Conservation (phyloP, 2,329 filamentous ascomycete species). For the Talaromyces sp. region DNA sequence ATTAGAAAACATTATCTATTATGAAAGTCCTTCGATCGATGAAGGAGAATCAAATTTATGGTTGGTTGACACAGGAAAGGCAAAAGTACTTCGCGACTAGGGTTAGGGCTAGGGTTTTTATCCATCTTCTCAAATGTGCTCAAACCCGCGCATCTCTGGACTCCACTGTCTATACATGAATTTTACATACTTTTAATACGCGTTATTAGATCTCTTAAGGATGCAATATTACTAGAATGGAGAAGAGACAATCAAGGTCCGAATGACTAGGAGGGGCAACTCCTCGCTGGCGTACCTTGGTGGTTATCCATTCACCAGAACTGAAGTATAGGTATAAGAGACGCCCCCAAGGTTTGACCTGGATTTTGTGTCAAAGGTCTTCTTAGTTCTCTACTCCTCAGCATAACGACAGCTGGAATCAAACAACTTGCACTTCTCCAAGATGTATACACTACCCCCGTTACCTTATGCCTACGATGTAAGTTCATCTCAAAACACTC, state of each 20-base stretch:
- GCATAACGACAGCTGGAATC: neutral
- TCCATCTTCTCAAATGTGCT: slow-evolving; percentile 9
- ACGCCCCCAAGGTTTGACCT: neutral
- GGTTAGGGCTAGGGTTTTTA: neutral
- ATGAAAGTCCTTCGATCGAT: neutral
- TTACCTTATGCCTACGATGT: slow-evolving; percentile 72
- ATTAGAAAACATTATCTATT: neutral
- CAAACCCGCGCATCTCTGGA: slow-evolving; percentile 7
- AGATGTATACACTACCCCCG: slow-evolving; percentile 60
- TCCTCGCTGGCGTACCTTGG: neutral
- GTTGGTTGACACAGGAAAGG: neutral
- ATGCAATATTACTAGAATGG: neutral
- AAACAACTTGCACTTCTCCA: slow-evolving; percentile 1
- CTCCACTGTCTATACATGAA: slow-evolving; percentile 5
- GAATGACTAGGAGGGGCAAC: neutral
- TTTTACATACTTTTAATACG: neutral
- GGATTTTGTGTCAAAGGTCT: neutral
- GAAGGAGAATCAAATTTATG: neutral
- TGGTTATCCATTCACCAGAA: neutral
- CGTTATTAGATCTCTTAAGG: neutral
- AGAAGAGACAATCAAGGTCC: no score
- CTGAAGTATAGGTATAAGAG: neutral
- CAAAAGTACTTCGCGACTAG: no score
- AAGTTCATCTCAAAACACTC: slow-evolving; percentile 33
- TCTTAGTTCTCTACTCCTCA: neutral